Evolutionary conservation across 495 filamentous ascomycete genomes (phyloP), one percentile per base, ranked within the genome.

Genomic region (Podospora comata): DNA sequence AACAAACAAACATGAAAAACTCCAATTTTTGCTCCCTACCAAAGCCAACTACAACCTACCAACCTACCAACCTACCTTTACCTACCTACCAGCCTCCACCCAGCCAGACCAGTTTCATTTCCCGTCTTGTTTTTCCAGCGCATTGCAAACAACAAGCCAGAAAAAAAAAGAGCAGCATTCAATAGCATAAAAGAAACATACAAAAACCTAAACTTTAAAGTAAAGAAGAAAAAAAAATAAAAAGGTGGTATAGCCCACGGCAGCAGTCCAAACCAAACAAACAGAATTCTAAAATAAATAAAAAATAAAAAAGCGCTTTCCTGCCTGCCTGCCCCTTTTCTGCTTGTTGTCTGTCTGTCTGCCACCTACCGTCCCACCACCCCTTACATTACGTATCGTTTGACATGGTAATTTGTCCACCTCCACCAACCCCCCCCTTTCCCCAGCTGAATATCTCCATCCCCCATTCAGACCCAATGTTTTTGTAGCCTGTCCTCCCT

Each of bases 141-240:
- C 19, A 59, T 3, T 20, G 32, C 19, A 60, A 30, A n/a, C 2
- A 54, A 26, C 5, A 67, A n/a, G 44, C 44, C 16, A 61, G 28
- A 67, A 18, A 57, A 62, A 23, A 23, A 23, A 23, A 23, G 1
- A 23, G 23, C 23, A 23, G 23, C 26, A 67, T 34, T n/a, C 0
- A 39, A 4, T 9, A 34, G 19, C 0, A 55, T 20, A 18, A 55
- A 3, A 18, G 1, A 23, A 23, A 1, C 23, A 23, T 23, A 23
- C 23, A 23, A 23, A 23, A 54, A 26, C 5, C 60, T 15, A 61
- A 62, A n/a, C 27, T 18, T 60, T n/a, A 28, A 57, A 57, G 57
- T 19, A 70, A 71, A 67, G 18, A 23, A 66, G 30, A 59, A 32
- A 44, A 11, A 28, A 53, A 23, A 19, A 57, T 23, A 62, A 55